These are phyloP conservation scores for Fusarium algeriense DNA, from an alignment of 2,329 filamentous ascomycete genomes.

Conservation along the genomic window DNA sequence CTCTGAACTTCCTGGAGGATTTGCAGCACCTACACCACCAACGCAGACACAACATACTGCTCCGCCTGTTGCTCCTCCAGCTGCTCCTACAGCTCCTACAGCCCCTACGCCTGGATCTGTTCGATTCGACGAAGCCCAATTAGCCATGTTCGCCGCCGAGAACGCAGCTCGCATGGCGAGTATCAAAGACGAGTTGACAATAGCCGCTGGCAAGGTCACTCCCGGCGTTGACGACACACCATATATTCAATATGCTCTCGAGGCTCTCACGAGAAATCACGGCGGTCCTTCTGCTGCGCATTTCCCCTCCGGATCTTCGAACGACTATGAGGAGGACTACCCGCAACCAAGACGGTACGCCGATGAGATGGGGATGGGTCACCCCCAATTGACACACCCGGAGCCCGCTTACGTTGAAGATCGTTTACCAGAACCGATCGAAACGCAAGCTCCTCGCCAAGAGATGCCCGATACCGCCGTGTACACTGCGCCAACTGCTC, in stretches of 20 bases:
- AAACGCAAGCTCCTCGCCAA: slow-evolving; percentile 30
- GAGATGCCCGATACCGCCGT: slow-evolving; percentile 37
- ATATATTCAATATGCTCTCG: slow-evolving; percentile 90
- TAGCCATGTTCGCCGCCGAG: slow-evolving; percentile 55
- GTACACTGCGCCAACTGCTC: slow-evolving; percentile 23
- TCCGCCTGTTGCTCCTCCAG: slow-evolving; percentile 18
- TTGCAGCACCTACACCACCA: slow-evolving; percentile 38
- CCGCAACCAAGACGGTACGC: slow-evolving; percentile 37
- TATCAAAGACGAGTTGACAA: slow-evolving; percentile 66
- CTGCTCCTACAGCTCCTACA: slow-evolving; percentile 24
- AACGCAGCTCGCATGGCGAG: slow-evolving; percentile 52
- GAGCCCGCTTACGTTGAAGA: slow-evolving; percentile 48
- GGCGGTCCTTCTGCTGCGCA: slow-evolving; percentile 68
- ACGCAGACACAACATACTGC: slow-evolving; percentile 26
- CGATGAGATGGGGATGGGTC: slow-evolving; percentile 31
- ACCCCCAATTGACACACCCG: slow-evolving; percentile 39
- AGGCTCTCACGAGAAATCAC: slow-evolving; percentile 83
- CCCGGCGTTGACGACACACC: slow-evolving; percentile 87
- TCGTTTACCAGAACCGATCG: slow-evolving; percentile 43
- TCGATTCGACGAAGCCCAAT: slow-evolving; percentile 56
- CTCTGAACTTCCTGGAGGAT: slow-evolving; percentile 45
- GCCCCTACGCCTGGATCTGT: slow-evolving; percentile 38
- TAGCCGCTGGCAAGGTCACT: slow-evolving; percentile 68
- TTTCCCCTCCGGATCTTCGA: slow-evolving; percentile 59
- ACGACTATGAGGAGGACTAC: slow-evolving; percentile 50